Evolutionary conservation across 345 rosid species (phyloP).

Genomic region (Sisymbrium altissimum): DNA sequence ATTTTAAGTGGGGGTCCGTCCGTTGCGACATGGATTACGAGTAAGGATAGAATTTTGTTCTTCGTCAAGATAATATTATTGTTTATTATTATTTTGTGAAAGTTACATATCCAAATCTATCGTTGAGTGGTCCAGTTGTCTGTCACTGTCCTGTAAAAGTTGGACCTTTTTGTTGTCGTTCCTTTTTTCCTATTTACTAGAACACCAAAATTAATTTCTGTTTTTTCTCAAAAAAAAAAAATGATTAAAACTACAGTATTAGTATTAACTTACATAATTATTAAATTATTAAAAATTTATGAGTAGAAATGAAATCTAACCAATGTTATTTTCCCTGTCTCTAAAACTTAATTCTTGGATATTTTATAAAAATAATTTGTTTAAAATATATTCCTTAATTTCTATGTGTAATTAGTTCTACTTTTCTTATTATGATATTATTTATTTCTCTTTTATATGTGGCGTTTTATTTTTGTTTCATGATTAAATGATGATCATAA

Average conservation of each 20-base stretch:
- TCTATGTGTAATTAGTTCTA: not conserved
- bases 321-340: too few species aligned
- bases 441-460: too few species aligned
- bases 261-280: too few species aligned
- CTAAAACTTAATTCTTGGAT: not conserved
- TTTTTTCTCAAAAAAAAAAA: too few species aligned
- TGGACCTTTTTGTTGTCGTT: not conserved
- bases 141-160: slow-evolving; percentile 28
- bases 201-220: not conserved
- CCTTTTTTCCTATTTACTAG: not conserved
- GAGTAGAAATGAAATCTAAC: too few species aligned
- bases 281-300: too few species aligned
- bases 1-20: not conserved
- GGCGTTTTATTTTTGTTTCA: too few species aligned
- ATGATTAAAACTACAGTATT: too few species aligned
- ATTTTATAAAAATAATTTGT: not conserved
- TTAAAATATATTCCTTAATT: not conserved
- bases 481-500: too few species aligned
- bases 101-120: not conserved
- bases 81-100: not conserved
- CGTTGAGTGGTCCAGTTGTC: not conserved
- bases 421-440: not conserved
- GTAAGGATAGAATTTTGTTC: slow-evolving; percentile 1
- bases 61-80: not conserved
- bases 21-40: slow-evolving; percentile 26